Percentiles rank a stretch among this genome's conserved stretches.
phyloP scores from a whole-genome alignment of 2,329 filamentous ascomycete genomes.

The Xylaria sp. region DNA sequence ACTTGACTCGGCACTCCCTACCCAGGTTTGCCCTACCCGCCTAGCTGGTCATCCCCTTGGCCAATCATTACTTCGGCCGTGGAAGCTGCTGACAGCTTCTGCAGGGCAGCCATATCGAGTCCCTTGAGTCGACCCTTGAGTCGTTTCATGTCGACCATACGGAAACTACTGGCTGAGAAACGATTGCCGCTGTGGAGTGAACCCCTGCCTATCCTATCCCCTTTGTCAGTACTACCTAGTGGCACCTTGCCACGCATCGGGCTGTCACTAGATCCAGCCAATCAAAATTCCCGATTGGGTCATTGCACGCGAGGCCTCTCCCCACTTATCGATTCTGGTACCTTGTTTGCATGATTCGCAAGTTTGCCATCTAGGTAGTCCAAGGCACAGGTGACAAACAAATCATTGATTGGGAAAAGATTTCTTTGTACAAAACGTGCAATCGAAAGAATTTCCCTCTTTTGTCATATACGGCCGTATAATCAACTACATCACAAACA shows the following conservation, averaged over 20 bases:
- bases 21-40: not conserved
- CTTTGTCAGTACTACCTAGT: not conserved
- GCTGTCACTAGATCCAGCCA: not conserved
- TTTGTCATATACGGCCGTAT: no score
- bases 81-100: not conserved
- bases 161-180: constrained; percentile 24
- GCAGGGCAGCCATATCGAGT: not conserved
- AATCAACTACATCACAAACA: no score
- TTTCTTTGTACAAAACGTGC: no score
- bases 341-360: not conserved
- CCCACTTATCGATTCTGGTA: not conserved
- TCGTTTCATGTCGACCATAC: constrained; percentile 25
- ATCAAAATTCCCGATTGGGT: not conserved
- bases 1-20: not conserved
- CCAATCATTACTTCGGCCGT: constrained; percentile 14
- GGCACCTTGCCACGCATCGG: not conserved
- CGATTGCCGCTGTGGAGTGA: constrained; percentile 7
- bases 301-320: not conserved
- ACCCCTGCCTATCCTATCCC: not conserved
- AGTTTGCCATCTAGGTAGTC: not conserved
- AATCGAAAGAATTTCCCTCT: no score
- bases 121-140: not conserved
- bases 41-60: not conserved
- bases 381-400: no score
- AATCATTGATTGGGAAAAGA: not conserved